Evolutionary conservation across 208 protist species (phyloP).

Genomic region (Wallacemonas collosoma): DNA sequence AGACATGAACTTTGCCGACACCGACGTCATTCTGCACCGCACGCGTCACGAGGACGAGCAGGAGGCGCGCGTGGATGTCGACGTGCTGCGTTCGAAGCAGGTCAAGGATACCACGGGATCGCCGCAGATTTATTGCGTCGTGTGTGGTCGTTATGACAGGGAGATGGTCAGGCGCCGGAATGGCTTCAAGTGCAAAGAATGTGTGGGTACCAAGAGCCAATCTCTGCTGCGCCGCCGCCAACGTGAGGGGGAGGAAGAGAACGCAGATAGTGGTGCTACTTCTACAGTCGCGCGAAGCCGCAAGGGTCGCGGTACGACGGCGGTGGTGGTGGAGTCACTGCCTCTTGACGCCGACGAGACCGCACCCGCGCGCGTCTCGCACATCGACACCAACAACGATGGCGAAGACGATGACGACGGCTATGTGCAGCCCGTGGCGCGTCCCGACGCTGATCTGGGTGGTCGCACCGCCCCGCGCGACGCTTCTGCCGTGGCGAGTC

Average conservation of each 20-base stretch:
- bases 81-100: slow-evolving; percentile 68
- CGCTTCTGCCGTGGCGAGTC: not conserved
- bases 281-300: not conserved
- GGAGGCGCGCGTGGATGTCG: slow-evolving; percentile 63
- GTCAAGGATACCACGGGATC: slow-evolving; percentile 28
- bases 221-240: slow-evolving; percentile 60
- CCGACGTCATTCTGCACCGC: slow-evolving; percentile 71
- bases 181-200: slow-evolving; percentile 83
- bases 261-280: not conserved
- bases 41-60: slow-evolving; percentile 39
- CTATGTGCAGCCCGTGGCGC: slow-evolving; percentile 38
- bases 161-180: slow-evolving; percentile 77
- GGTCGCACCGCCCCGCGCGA: slow-evolving; percentile 18
- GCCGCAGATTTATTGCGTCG: slow-evolving; percentile 77
- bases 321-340: slow-evolving; percentile 29
- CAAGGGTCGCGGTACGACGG: slow-evolving; percentile 18
- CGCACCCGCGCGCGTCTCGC: not conserved
- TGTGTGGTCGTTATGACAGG: slow-evolving; percentile 79
- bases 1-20: slow-evolving; percentile 74
- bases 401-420: slow-evolving; percentile 23
- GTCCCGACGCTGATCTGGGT: slow-evolving; percentile 30
- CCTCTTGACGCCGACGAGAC: slow-evolving; percentile 2
- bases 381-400: not conserved
- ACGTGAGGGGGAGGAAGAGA: slow-evolving; percentile 30
- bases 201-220: slow-evolving; percentile 77